phyloP scores from a whole-genome alignment of 768 basidiomycete species.

The Pleurotus platypus region DNA sequence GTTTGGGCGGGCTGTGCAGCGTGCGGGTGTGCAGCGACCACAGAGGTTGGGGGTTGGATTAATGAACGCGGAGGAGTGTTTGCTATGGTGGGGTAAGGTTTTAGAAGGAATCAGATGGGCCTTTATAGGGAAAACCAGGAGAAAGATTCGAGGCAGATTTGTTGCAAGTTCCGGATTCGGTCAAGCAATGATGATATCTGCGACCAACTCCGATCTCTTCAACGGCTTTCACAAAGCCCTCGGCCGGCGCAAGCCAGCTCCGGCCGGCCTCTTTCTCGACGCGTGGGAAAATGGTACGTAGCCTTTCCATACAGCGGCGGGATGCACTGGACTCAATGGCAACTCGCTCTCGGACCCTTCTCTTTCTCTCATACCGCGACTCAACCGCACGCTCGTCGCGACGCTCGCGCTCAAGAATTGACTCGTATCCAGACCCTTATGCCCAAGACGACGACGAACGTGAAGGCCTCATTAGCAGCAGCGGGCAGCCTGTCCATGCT shows the following conservation, averaged over 20 bases:
- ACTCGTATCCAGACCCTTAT: slow-evolving; percentile 46
- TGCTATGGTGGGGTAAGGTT: slow-evolving; percentile 7
- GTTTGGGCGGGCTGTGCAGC: not conserved
- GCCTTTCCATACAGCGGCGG: too few relatives aligned
- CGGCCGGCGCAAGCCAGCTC: slow-evolving; percentile 4
- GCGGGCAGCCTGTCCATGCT: slow-evolving; percentile 30
- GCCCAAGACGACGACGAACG: slow-evolving; percentile 59
- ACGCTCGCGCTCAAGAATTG: slow-evolving; percentile 33
- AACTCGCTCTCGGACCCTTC: slow-evolving; percentile 84
- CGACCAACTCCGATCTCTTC: slow-evolving; percentile 6
- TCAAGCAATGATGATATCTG: slow-evolving; percentile 9
- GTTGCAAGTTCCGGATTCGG: slow-evolving; percentile 8
- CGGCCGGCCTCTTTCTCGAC: too few relatives aligned
- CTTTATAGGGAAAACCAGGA: slow-evolving; percentile 9
- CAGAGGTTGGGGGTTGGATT: not conserved
- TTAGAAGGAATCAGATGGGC: slow-evolving; percentile 9
- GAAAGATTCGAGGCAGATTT: slow-evolving; percentile 9
- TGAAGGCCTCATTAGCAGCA: slow-evolving; percentile 53
- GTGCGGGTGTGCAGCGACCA: not conserved
- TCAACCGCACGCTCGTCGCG: slow-evolving; percentile 49
- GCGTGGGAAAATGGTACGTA: too few relatives aligned
- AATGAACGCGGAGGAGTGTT: not conserved
- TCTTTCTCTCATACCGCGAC: slow-evolving; percentile 93
- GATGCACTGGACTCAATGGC: not conserved
- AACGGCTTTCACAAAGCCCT: slow-evolving; percentile 1